These are phyloP conservation scores for Candida orba DNA, from an alignment of 805 yeast species.

Conservation along the genomic window DNA sequence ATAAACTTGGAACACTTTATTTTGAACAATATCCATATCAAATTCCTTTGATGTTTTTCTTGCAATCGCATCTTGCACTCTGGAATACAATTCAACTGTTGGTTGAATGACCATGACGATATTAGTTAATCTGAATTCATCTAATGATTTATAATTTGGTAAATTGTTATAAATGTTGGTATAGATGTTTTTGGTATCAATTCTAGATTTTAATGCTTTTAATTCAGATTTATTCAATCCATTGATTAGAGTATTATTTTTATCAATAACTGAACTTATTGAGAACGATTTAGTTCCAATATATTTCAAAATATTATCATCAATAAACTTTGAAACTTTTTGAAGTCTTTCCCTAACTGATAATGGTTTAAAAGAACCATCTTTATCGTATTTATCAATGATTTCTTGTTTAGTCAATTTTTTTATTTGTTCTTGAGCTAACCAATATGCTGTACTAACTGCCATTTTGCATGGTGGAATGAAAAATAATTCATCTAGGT, in stretches of 20 bases:
- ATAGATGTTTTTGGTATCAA: conserved; percentile 12
- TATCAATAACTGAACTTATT: background rate
- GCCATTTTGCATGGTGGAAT: conserved; percentile 41
- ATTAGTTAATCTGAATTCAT: conserved; percentile 28
- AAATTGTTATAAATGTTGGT: conserved; percentile 31
- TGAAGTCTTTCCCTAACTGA: conserved; percentile 15
- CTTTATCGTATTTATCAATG: conserved; percentile 11
- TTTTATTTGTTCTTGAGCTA: conserved; percentile 22
- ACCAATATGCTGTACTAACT: conserved; percentile 39
- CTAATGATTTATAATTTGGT: conserved; percentile 27
- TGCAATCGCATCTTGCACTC: conserved; percentile 17
- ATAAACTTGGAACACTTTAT: conserved; percentile 27
- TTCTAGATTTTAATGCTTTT: background rate
- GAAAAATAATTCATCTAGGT: conserved; percentile 46
- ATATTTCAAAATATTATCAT: conserved; percentile 1
- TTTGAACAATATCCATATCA: conserved; percentile 47
- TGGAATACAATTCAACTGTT: conserved; percentile 19
- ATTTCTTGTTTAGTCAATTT: conserved; percentile 13
- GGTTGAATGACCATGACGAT: conserved; percentile 61
- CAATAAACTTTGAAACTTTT: conserved; percentile 9
- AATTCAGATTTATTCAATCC: background rate
- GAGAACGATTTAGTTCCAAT: background rate
- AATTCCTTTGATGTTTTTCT: conserved; percentile 31
- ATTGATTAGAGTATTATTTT: background rate
- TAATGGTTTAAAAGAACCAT: conserved; percentile 20